A percentile compares a stretch with the other conserved stretches of the same genome.
These are phyloP conservation scores for Fusarium anthophilum DNA, from an alignment of 2,329 filamentous ascomycete species.

Conservation along the genomic window DNA sequence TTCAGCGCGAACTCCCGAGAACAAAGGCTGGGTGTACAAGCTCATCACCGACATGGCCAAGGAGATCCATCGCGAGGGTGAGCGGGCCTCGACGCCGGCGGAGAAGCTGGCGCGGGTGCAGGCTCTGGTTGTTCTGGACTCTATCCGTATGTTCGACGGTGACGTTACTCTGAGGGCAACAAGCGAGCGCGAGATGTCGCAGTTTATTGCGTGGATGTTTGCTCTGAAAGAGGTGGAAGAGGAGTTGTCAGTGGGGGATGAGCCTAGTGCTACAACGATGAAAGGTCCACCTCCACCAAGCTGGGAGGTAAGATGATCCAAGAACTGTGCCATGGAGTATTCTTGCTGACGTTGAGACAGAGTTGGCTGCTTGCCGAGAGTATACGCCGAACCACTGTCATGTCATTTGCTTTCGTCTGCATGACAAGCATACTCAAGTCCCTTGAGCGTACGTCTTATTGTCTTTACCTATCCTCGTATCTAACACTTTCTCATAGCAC, in stretches of 20 bases:
- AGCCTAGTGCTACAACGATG: slow-evolving; percentile 26
- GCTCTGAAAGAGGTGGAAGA: slow-evolving; percentile 47
- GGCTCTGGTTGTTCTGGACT: slow-evolving; percentile 53
- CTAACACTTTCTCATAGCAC: slow-evolving; percentile 19
- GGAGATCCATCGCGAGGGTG: slow-evolving; percentile 50
- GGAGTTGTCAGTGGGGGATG: slow-evolving; percentile 47
- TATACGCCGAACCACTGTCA: slow-evolving; percentile 51
- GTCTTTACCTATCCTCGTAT: not conserved
- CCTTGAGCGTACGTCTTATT: slow-evolving; percentile 42
- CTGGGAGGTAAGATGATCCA: slow-evolving; percentile 51
- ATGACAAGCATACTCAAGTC: slow-evolving; percentile 49
- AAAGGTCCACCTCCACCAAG: slow-evolving; percentile 50
- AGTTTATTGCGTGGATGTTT: slow-evolving; percentile 50
- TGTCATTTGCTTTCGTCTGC: slow-evolving; percentile 46
- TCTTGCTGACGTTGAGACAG: slow-evolving; percentile 27
- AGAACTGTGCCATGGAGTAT: not conserved
- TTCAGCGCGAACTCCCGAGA: slow-evolving; percentile 48
- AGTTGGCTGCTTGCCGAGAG: slow-evolving; percentile 56
- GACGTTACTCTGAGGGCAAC: slow-evolving; percentile 53
- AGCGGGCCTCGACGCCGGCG: slow-evolving; percentile 42
- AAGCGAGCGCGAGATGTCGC: slow-evolving; percentile 51
- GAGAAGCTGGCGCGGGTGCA: slow-evolving; percentile 57
- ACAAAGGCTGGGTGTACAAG: slow-evolving; percentile 52
- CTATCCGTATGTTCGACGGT: slow-evolving; percentile 56
- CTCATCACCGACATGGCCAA: slow-evolving; percentile 50